Evolutionary conservation across 441 rosid species (phyloP), one percentile per base, ranked within the genome.

Genomic region (Populus hybrid): DNA sequence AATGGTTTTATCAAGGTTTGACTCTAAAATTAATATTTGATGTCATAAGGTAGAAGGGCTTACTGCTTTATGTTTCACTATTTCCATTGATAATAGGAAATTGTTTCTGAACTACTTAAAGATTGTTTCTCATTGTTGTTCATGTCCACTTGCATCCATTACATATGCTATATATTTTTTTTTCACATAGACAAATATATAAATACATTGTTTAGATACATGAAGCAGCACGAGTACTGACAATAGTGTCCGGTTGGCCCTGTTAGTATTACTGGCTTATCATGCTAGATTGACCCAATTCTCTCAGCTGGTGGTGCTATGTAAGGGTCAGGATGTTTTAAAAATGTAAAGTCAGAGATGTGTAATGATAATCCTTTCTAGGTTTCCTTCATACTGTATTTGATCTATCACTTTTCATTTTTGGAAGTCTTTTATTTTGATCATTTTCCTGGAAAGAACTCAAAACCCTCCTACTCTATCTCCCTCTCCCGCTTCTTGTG

Each of bases 1-100:
- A 82, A 80, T 88, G 87, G 83, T 69, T 96, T 92, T 85, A 82
- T 96, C 78, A 94, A 91, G 97, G 99, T 94, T 87, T 32, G 77
- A 38, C 77, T 71, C 67, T 63, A 63, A 23, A 38, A 67, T 65
- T 69, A 16, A 20, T 69, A 32, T n/a, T n/a, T 69, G 23, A 35
- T 69, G 71, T 66, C 0, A 26, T 24, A 28, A 66, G 8, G 1
- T 12, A 1, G 8, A 24, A 10, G 30, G 34, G 18, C 32, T 66
- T 26, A 28, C 8, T 66, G 34, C 18, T 24, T 26, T 26, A 10
- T 66, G 8, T 66, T 66, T 66, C 18, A 4, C 69, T 65, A 9
- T 9, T 65, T 24, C 18, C 34, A 23, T 24, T 53, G 61, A 53
- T 53, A 16, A 6, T 18, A 18, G 8, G 61, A 53, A 18, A 53